Conservation (phyloP, 2,329 filamentous ascomycete genomes). For the Cordyceps cateniannulata region DNA sequence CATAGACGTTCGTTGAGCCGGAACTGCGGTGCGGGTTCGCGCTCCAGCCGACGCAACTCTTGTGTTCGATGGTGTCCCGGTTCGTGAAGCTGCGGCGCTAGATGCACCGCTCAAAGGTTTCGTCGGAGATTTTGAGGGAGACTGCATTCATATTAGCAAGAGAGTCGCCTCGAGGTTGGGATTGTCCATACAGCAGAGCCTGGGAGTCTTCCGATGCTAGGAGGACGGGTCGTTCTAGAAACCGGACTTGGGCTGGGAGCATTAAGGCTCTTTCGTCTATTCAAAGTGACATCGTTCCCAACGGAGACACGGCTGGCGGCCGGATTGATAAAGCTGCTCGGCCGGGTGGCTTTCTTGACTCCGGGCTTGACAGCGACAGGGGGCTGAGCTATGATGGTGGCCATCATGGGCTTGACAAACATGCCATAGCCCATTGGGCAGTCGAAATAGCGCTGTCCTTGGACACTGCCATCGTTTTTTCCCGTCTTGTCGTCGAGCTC, state of each 20-base stretch:
- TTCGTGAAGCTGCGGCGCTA: constrained; percentile 54
- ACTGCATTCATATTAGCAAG: constrained; percentile 37
- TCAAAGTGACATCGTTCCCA: constrained; percentile 45
- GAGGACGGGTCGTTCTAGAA: constrained; percentile 47
- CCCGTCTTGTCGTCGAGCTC: constrained; percentile 76
- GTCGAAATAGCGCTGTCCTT: constrained; percentile 83
- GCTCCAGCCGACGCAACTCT: constrained; percentile 36
- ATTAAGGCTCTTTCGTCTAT: constrained; percentile 63
- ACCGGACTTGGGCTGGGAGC: constrained; percentile 67
- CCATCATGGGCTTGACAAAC: constrained; percentile 72
- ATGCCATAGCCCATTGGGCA: constrained; percentile 72
- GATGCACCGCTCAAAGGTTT: constrained; percentile 60
- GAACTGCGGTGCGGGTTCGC: constrained; percentile 51
- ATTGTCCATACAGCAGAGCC: not conserved
- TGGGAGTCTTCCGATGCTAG: constrained; percentile 49
- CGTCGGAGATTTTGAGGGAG: constrained; percentile 71
- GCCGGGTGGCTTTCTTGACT: constrained; percentile 36
- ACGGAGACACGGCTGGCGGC: constrained; percentile 33
- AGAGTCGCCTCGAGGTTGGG: not conserved
- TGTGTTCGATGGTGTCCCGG: constrained; percentile 55
- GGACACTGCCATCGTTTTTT: constrained; percentile 91
- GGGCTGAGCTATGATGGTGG: constrained; percentile 52
- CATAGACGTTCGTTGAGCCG: constrained; percentile 57
- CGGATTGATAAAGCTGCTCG: constrained; percentile 46
- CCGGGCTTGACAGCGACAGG: constrained; percentile 31